phyloP scores from a whole-genome alignment of 345 rosid genomes.

The Populus euphratica region DNA sequence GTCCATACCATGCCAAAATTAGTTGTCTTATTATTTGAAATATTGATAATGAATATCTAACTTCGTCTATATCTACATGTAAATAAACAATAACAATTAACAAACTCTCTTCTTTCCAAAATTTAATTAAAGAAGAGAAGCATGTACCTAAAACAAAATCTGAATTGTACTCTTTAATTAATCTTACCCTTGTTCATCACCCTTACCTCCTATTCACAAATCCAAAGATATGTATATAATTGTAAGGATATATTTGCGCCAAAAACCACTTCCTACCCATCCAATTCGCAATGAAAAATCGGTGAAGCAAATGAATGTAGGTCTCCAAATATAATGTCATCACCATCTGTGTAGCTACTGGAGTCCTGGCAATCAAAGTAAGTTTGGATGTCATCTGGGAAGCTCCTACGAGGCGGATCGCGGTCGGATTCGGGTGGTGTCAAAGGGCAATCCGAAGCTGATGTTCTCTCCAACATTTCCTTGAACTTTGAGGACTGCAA shows the following conservation, averaged over 20 bases:
- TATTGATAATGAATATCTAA: conserved; percentile 7
- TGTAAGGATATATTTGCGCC: neutral
- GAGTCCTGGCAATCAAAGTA: conserved; percentile 63
- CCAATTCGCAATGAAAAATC: conserved; percentile 52
- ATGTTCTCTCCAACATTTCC: conserved; percentile 63
- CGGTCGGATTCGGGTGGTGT: conserved; percentile 28
- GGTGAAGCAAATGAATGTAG: conserved; percentile 45
- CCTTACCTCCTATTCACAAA: neutral
- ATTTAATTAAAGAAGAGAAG: neutral
- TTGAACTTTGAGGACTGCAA: conserved; percentile 63
- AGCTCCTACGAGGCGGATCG: conserved; percentile 42
- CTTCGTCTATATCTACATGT: conserved; percentile 12
- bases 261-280: conserved; percentile 14
- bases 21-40: conserved; percentile 2
- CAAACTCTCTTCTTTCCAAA: neutral
- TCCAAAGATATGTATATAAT: neutral
- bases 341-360: conserved; percentile 38
- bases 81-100: neutral
- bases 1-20: neutral
- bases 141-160: neutral
- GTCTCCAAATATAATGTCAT: conserved; percentile 55
- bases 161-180: neutral
- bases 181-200: neutral
- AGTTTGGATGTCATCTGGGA: conserved; percentile 74
- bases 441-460: conserved; percentile 26